Base-by-base conservation (phyloP, 495 filamentous ascomycete genomes). In the Xylaria longipes region DNA sequence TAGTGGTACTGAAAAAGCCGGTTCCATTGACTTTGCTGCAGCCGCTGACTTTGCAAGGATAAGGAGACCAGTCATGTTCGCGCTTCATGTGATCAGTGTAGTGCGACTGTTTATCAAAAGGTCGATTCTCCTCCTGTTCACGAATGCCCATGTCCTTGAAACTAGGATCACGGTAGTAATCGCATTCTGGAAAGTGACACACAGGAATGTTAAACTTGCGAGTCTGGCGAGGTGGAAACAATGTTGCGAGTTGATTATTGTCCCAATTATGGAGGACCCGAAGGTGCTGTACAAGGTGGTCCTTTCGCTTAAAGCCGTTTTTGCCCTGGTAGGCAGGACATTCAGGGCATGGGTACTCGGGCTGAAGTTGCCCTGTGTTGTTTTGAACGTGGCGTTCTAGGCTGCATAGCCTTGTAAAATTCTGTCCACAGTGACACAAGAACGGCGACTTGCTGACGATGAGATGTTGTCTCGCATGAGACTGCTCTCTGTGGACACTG, bases 101-200 rank as follows among this genome's bases (percentile, higher is more conserved):
- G n/a, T 52, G 48, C 48, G 48, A 52, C 48, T 52, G 48, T 5
- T 25, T 52, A 52, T 52, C 48, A 52, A 52, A 52, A 3, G 48
- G 48, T 27, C 48, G 48, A 27, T 52, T 52, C 22, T 12, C 15
- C 22, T 25, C 22, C 22, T 27, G 48, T 52, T 52, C 48, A 1
- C 22, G 48, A 27, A 52, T n/a, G 11, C 48, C 48, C 48, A 27
- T 27, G 14, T 52, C 22, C 48, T 27, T 27, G 22, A 52, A 52
- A 52, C 2, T 3, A 52, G 48, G 48, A 14, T 1, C 48, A 9
- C 48, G 48, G 48, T 52, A 52, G 48, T 52, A 27, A 3, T 52
- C 48, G 22, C 48, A 52, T 52, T 52, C 48, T 52, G n/a, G 48
- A 9, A 52, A 52, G 48, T 52, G 48, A 52, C 48, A 52, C 22